These are phyloP conservation scores for Penicillium sp. DNA, from an alignment of 2,329 filamentous ascomycete genomes.

Conservation along the genomic window DNA sequence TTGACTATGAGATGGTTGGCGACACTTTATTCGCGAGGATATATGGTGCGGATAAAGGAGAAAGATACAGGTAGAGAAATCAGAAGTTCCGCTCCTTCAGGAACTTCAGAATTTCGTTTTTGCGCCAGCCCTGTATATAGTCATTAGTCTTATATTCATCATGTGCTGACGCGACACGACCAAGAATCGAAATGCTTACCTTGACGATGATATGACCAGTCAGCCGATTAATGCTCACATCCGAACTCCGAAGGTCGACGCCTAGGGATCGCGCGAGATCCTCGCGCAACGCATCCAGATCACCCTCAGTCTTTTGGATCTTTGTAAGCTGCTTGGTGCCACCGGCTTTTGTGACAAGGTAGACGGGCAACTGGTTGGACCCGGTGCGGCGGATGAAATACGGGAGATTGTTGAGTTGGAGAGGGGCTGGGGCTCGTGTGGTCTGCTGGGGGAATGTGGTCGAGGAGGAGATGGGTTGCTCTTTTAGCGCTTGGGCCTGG, in stretches of 20 bases:
- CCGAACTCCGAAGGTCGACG: slow-evolving; percentile 47
- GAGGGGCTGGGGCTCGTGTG: slow-evolving; percentile 14
- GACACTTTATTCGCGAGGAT: neutral
- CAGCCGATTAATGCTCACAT: slow-evolving; percentile 55
- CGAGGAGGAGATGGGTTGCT: slow-evolving; percentile 34
- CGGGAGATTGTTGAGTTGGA: slow-evolving; percentile 50
- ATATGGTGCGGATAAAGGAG: neutral
- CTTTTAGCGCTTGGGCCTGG: slow-evolving; percentile 36
- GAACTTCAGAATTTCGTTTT: slow-evolving; percentile 50
- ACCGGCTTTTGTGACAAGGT: slow-evolving; percentile 70
- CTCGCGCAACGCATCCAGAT: slow-evolving; percentile 61
- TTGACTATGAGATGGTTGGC: neutral
- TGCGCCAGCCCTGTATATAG: slow-evolving; percentile 48
- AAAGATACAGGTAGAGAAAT: slow-evolving; percentile 9
- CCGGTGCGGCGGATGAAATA: slow-evolving; percentile 74
- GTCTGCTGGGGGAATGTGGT: slow-evolving; percentile 17
- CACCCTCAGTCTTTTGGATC: slow-evolving; percentile 77
- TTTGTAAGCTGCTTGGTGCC: slow-evolving; percentile 73
- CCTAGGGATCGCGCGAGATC: slow-evolving; percentile 63
- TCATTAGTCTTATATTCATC: slow-evolving; percentile 11
- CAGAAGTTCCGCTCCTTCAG: slow-evolving; percentile 48
- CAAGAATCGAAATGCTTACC: slow-evolving; percentile 45
- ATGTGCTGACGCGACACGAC: neutral
- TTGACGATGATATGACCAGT: slow-evolving; percentile 76
- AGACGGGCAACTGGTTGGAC: slow-evolving; percentile 73